phyloP scores from a whole-genome alignment of 768 basidiomycete genomes.

The Tubosaeta sp. region DNA sequence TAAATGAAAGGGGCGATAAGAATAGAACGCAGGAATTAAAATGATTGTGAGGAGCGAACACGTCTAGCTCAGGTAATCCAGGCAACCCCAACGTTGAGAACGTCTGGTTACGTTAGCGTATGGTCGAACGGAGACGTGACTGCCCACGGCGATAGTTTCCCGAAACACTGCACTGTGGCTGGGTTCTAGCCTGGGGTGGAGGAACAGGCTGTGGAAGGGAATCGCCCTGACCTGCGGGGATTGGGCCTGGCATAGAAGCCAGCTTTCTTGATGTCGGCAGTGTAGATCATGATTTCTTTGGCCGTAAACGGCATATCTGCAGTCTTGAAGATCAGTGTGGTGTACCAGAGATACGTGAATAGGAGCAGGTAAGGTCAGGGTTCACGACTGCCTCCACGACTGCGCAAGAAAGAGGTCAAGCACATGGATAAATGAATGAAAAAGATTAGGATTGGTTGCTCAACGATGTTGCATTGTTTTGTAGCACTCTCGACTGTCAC shows the following conservation, averaged over 20 bases:
- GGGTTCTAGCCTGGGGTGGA: constrained; percentile 41
- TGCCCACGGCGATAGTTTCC: constrained; percentile 34
- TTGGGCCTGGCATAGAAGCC: constrained; percentile 52
- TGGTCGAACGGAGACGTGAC: constrained; percentile 35
- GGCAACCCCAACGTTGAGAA: constrained; percentile 43
- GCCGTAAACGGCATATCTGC: constrained; percentile 42
- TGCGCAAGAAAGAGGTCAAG: background rate
- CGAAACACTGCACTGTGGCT: constrained; percentile 44
- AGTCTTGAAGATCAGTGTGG: constrained; percentile 47
- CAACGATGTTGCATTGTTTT: constrained; percentile 2
- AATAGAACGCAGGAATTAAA: constrained; percentile 44
- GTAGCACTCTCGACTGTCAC: constrained; percentile 1
- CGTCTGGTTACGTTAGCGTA: constrained; percentile 42
- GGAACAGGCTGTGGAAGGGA: background rate
- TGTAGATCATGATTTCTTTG: constrained; percentile 38
- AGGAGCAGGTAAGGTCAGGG: background rate
- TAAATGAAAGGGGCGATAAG: constrained; percentile 20
- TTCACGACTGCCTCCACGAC: background rate
- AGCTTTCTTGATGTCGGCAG: constrained; percentile 34
- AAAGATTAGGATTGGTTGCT: background rate
- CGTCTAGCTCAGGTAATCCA: constrained; percentile 37
- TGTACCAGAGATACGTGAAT: constrained; percentile 21
- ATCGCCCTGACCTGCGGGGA: constrained; percentile 33
- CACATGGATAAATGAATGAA: background rate
- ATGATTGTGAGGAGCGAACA: constrained; percentile 48